Evolutionary conservation across 345 rosid genomes (phyloP).

Genomic region (Euclidium syriacum): DNA sequence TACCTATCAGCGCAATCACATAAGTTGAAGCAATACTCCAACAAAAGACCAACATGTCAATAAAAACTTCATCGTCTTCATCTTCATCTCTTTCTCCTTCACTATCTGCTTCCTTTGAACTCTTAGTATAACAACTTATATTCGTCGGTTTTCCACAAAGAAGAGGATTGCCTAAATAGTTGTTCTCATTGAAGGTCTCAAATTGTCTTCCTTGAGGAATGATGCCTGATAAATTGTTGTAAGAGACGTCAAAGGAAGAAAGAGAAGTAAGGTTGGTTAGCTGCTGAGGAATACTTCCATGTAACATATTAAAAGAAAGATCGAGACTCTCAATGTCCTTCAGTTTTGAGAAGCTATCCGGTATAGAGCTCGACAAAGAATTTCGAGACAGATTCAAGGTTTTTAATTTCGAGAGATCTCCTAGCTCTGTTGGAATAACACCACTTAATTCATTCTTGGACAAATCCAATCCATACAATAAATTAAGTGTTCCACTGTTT

Average conservation of each 20-base stretch:
- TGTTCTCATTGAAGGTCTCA: not conserved
- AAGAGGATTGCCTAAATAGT: not conserved
- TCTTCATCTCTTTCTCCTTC: not conserved
- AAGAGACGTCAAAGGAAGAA: not conserved
- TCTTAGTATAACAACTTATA: not conserved
- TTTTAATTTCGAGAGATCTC: not conserved
- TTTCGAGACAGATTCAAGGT: slow-evolving; percentile 16
- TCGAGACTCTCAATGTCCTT: not conserved
- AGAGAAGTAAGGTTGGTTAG: not conserved
- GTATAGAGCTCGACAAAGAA: not conserved
- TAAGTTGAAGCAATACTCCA: not conserved
- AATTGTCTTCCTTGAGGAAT: not conserved
- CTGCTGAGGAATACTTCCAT: not conserved
- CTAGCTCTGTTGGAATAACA: slow-evolving; percentile 1
- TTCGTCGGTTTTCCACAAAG: not conserved
- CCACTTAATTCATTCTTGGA: slow-evolving; percentile 20
- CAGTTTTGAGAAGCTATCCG: not conserved
- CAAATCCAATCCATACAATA: slow-evolving; percentile 10
- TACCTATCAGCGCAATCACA: not conserved
- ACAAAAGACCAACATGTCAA: not conserved
- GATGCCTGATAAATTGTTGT: not conserved
- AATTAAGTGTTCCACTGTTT: not conserved
- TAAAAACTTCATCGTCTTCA: not conserved
- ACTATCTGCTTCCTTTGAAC: not conserved
- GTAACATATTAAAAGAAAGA: not conserved